Percentiles rank a stretch among this genome's conserved stretches.
phyloP scores from a whole-genome alignment of 2,329 filamentous ascomycete genomes.

The Alternaria triticimaculans region DNA sequence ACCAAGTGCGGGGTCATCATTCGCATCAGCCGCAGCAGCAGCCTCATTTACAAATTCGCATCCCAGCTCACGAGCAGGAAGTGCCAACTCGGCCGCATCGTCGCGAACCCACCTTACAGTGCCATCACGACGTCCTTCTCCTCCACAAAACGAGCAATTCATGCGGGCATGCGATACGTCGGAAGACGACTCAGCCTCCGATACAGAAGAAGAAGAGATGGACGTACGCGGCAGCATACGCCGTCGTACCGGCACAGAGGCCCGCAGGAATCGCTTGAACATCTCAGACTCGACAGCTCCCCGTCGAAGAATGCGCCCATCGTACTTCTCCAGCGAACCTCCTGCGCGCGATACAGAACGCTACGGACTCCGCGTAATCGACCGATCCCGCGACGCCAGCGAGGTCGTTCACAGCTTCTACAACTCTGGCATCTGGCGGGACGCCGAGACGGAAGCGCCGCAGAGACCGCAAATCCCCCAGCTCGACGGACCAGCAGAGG shows the following conservation, averaged over 20 bases:
- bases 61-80: slow-evolving; percentile 53
- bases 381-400: slow-evolving; percentile 36
- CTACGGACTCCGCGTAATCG: slow-evolving; percentile 37
- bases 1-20: slow-evolving; percentile 82
- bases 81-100: slow-evolving; percentile 51
- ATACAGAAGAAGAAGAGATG: slow-evolving; percentile 60
- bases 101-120: slow-evolving; percentile 49
- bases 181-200: slow-evolving; percentile 54
- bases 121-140: slow-evolving; percentile 39
- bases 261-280: slow-evolving; percentile 6
- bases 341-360: slow-evolving; percentile 34
- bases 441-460: slow-evolving; percentile 6
- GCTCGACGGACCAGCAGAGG: slow-evolving; percentile 28
- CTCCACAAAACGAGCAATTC: slow-evolving; percentile 48
- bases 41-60: slow-evolving; percentile 55
- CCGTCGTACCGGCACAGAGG: slow-evolving; percentile 33
- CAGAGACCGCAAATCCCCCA: slow-evolving; percentile 17
- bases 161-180: slow-evolving; percentile 62
- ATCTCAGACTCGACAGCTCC: slow-evolving; percentile 10
- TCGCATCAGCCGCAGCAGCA: slow-evolving; percentile 69
- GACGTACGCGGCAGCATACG: slow-evolving; percentile 14
- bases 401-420: slow-evolving; percentile 41
- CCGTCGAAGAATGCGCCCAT: slow-evolving; percentile 25
- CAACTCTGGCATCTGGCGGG: slow-evolving; percentile 11
- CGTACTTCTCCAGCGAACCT: slow-evolving; percentile 34